Evolutionary conservation across 78 protist species (phyloP).

Genomic region (Creolimax fragrantissima): DNA sequence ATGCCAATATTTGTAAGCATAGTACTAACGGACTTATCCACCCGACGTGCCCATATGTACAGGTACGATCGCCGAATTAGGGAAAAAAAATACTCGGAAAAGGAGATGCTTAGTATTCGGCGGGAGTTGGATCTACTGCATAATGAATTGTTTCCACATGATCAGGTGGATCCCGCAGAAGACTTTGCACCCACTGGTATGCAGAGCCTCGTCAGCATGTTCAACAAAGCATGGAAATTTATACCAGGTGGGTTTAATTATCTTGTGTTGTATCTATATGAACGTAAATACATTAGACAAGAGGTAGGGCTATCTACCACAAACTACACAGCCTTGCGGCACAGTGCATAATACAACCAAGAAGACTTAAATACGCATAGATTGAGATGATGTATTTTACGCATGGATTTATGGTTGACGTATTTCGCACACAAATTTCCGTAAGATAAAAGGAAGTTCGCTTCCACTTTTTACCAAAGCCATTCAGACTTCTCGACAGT

Average conservation of each 20-base stretch:
- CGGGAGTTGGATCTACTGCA: neutral
- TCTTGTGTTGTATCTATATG: neutral
- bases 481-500: neutral
- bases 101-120: neutral
- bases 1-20: too few species aligned
- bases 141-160: conserved; percentile 7
- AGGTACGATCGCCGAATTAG: neutral
- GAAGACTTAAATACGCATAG: too few species aligned
- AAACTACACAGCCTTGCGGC: neutral
- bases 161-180: neutral
- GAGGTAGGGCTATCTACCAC: neutral
- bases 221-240: neutral
- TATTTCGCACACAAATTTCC: neutral
- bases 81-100: conserved; percentile 5
- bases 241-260: neutral
- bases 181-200: neutral
- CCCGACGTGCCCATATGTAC: too few species aligned
- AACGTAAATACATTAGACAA: neutral
- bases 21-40: too few species aligned
- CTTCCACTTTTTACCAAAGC: neutral
- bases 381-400: too few species aligned
- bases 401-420: neutral
- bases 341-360: neutral
- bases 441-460: neutral
- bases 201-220: neutral